Evolutionary conservation across 148 eudicot genomes (phyloP), one percentile per base, ranked within the genome.

Genomic region (Nepenthes mirabilis): DNA sequence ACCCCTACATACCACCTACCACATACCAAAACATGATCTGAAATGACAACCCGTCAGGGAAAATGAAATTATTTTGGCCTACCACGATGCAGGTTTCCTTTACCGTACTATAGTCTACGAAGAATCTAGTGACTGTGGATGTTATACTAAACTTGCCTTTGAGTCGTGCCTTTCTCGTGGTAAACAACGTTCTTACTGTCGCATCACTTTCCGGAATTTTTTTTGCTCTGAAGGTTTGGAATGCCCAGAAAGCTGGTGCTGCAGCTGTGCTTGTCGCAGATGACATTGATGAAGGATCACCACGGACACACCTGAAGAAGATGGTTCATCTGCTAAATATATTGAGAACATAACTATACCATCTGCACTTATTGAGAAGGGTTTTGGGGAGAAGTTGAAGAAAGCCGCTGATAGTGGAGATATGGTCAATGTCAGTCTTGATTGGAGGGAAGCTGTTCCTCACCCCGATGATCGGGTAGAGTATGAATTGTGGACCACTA

Each of bases 401-500:
- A 75, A 66, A 61, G 74, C 70, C 14, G 35, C 70, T n/a, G 14
- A 49, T 37, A 49, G 43, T 36, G 72, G 75, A 23, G 71, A 75
- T 56, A 70, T 75, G 79, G 75, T 75, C 33, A 75, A 63, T 53
- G 52, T 75, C 34, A 75, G 70, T 55, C 79, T 75, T 35, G 79
- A 75, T 59, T 72, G 75, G 75, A 66, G 67, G 56, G 75, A 72
- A 67, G 64, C 71, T 53, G 55, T 72, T 37, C 75, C 75, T 12
- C 75, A 72, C 37, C 75, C 75, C 6, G 75, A 72, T 51, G 75
- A 72, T 32, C 71, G 71, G 7, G 75, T 72, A 1, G 75, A 72
- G 58, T 72, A 72, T 8, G 75, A 72, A 62, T 62, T 72, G 35
- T 72, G 75, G 75, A 72, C 75, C 9, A 72, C 62, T 58, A 72